Evolutionary conservation across 805 yeast species (phyloP).

Genomic region (Tetrapisispora arboricola): DNA sequence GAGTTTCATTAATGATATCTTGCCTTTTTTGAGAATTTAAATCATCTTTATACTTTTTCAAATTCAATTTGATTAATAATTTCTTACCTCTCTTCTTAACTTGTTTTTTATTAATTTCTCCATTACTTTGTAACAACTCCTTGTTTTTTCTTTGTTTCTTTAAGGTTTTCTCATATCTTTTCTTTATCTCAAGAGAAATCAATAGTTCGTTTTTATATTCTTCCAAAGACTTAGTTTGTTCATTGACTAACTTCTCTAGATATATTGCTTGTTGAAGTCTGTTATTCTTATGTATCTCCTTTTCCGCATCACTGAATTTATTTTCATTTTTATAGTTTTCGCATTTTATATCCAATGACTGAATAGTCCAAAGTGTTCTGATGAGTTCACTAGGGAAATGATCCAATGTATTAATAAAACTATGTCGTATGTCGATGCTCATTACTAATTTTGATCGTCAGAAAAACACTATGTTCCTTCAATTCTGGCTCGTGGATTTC

Average conservation of each 20-base stretch:
- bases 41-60: slow-evolving; percentile 2
- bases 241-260: slow-evolving; percentile 8
- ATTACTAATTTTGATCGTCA: not conserved
- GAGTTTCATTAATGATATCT: slow-evolving; percentile 4
- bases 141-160: not conserved
- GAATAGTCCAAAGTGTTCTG: slow-evolving; percentile 33
- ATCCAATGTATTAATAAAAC: slow-evolving; percentile 32
- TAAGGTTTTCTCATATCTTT: slow-evolving; percentile 2
- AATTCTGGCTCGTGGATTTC: no score
- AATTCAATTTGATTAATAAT: slow-evolving; percentile 3
- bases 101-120: not conserved
- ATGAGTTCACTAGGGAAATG: slow-evolving; percentile 37
- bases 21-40: slow-evolving; percentile 5
- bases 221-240: slow-evolving; percentile 6
- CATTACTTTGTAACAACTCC: not conserved
- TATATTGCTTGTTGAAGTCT: slow-evolving; percentile 8
- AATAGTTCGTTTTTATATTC: slow-evolving; percentile 7
- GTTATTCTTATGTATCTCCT: not conserved
- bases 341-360: slow-evolving; percentile 23
- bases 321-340: slow-evolving; percentile 6
- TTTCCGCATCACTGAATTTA: slow-evolving; percentile 2
- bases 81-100: not conserved
- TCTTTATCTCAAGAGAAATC: slow-evolving; percentile 5
- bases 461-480: no score
- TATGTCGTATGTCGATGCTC: slow-evolving; percentile 29